Base-by-base conservation (phyloP, 2,329 filamentous ascomycete species). In the Ascochyta koolunga region DNA sequence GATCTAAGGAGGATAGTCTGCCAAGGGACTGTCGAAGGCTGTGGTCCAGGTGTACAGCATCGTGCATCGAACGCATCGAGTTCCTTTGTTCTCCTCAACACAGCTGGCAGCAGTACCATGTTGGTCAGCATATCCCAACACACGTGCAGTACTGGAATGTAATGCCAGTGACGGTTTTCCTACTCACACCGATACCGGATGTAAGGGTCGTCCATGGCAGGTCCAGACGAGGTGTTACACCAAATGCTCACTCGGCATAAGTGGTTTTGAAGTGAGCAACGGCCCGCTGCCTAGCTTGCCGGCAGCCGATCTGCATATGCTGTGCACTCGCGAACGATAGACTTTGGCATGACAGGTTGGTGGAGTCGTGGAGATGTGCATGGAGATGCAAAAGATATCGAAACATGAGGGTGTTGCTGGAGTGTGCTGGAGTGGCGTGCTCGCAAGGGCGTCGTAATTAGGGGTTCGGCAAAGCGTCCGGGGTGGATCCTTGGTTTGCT, bases 401-500 rank as follows among this genome's bases (percentile, higher is more conserved):
- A 53, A 55, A 59, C 40, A 46, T 21, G 31, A 47, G 43, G 40
- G 24, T 32, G 35, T 16, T 22, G 27, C 27, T 36, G 39, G 21
- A 40, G 21, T n/a, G n/a, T n/a, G n/a, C n/a, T n/a, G n/a, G n/a
- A n/a, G n/a, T 56, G 52, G 46, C 50, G 25, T 40, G 31, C 16
- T 22, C 27, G 45, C 31, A 35, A 35, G 18, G 27, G 41, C 18
- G 33, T 49, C 39, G 50, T 37, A 49, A 54, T 43, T 25, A 46
- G 35, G 44, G 24, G 40, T 46, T 35, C 24, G 11, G 18, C 45
- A 54, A 50, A 40, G 45, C 41, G 31, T 27, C 51, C 43, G 35
- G 35, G 29, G 58, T 39, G 50, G 50, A 57, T 43, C 41, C 44
- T 18, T 37, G 45, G 32, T 47, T 50, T 60, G 45, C 51, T 50